Percentiles rank a stretch among this genome's conserved stretches.
Evolutionary conservation across 306 rosid genomes (phyloP).

Genomic region (Fragaria iinumae): DNA sequence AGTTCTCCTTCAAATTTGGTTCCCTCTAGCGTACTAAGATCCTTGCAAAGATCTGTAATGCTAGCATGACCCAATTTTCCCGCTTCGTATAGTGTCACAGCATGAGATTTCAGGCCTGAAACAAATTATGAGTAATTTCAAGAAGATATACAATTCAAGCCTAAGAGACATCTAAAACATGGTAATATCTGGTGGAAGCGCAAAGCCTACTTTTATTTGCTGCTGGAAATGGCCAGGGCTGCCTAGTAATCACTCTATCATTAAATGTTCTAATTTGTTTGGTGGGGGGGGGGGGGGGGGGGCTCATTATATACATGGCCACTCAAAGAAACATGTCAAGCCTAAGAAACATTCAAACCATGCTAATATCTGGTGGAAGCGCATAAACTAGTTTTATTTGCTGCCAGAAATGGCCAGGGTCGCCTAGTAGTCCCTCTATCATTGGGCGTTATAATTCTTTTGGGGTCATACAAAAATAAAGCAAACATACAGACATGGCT

Average conservation of each 20-base stretch:
- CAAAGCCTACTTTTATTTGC: not conserved
- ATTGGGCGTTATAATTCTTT: not conserved
- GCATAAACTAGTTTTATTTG: not conserved
- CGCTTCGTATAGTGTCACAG: slow-evolving; percentile 93
- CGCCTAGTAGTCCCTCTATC: not conserved
- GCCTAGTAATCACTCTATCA: not conserved
- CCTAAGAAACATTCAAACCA: slow-evolving; percentile 9
- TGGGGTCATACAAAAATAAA: not conserved
- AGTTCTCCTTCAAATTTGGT: slow-evolving; percentile 91
- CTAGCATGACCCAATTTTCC: slow-evolving; percentile 93
- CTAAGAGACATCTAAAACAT: slow-evolving; percentile 10
- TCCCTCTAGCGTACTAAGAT: slow-evolving; percentile 81
- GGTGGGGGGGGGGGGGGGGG: not conserved
- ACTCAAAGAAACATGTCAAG: not conserved
- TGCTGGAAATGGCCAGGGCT: not conserved
- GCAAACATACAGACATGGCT: not conserved
- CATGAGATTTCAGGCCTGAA: slow-evolving; percentile 96
- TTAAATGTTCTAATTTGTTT: not conserved
- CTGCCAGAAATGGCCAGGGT: not conserved
- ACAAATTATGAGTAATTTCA: slow-evolving; percentile 4
- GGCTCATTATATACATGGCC: not conserved
- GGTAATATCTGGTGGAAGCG: not conserved
- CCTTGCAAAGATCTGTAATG: slow-evolving; percentile 91
- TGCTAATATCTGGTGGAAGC: slow-evolving; percentile 2
- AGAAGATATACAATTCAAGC: not conserved